Percentiles rank a stretch among this genome's conserved stretches.
Conservation (phyloP, 2,329 filamentous ascomycete species). For the Zasmidium angulare region DNA sequence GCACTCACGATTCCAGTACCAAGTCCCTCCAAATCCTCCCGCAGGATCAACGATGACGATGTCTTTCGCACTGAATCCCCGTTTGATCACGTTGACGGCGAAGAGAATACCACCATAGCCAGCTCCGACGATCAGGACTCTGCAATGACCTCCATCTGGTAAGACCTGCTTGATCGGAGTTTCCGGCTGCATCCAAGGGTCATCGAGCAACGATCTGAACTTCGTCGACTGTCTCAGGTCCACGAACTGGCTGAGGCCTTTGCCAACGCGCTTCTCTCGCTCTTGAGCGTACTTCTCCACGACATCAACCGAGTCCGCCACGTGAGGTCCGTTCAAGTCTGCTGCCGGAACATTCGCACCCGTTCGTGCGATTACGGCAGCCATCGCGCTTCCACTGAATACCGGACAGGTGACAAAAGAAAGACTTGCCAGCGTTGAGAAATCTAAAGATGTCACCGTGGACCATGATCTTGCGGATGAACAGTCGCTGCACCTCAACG, state of each 20-base stretch:
- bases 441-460: too few species aligned
- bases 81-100: constrained; percentile 42
- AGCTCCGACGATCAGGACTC: constrained; percentile 41
- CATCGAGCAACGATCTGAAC: constrained; percentile 28
- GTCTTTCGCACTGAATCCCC: constrained; percentile 37
- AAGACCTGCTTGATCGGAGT: constrained; percentile 20
- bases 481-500: too few species aligned
- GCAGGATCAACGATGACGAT: constrained; percentile 48
- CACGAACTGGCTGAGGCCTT: constrained; percentile 26
- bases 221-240: constrained; percentile 29
- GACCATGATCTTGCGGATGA: too few species aligned
- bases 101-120: constrained; percentile 47
- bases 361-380: background rate
- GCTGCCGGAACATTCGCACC: constrained; percentile 16
- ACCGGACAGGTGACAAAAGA: too few species aligned
- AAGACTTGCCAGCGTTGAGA: too few species aligned
- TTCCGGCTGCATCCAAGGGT: constrained; percentile 30
- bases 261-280: constrained; percentile 27
- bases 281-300: constrained; percentile 27
- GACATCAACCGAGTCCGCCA: constrained; percentile 14
- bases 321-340: constrained; percentile 20
- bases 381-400: constrained; percentile 1
- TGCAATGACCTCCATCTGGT: constrained; percentile 19
- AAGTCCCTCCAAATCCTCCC: constrained; percentile 50
- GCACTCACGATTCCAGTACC: constrained; percentile 45